Conservation (phyloP, 1,139 yeast species). For the Candida sp. region DNA sequence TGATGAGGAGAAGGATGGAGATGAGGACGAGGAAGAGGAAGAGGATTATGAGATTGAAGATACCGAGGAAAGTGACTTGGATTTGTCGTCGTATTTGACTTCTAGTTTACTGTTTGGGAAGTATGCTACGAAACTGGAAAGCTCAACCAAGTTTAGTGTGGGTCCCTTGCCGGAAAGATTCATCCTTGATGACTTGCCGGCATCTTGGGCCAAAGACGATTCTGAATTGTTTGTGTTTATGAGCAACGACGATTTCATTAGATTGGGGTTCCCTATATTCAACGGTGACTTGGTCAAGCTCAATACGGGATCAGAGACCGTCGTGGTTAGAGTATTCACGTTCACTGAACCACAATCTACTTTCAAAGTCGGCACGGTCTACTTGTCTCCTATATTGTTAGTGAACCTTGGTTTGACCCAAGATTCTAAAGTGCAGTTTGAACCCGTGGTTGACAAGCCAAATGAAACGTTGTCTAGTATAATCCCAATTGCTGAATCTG, state of each 20-base stretch:
- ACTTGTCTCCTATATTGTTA: slow-evolving; percentile 69
- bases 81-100: slow-evolving; percentile 40
- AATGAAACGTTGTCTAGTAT: slow-evolving; percentile 22
- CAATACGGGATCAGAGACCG: slow-evolving; percentile 20
- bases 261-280: slow-evolving; percentile 58
- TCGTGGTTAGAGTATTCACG: slow-evolving; percentile 57
- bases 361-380: slow-evolving; percentile 42
- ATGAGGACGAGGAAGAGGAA: slow-evolving; percentile 12
- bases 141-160: slow-evolving; percentile 22
- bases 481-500: slow-evolving; percentile 45
- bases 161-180: slow-evolving; percentile 36
- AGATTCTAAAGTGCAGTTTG: slow-evolving; percentile 31
- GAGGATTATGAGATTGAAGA: slow-evolving; percentile 7
- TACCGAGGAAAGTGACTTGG: slow-evolving; percentile 19
- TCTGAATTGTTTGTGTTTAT: slow-evolving; percentile 55
- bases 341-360: slow-evolving; percentile 64
- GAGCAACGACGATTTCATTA: slow-evolving; percentile 54
- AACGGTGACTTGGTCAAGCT: slow-evolving; percentile 69
- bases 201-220: slow-evolving; percentile 42
- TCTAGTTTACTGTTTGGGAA: slow-evolving; percentile 31
- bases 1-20: slow-evolving; percentile 11
- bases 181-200: slow-evolving; percentile 26
- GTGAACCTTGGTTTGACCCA: slow-evolving; percentile 49
- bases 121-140: slow-evolving; percentile 6
- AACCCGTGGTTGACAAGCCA: slow-evolving; percentile 17